Evolutionary conservation across 768 basidiomycete species (phyloP).

Genomic region (Russula griseocarnosa): DNA sequence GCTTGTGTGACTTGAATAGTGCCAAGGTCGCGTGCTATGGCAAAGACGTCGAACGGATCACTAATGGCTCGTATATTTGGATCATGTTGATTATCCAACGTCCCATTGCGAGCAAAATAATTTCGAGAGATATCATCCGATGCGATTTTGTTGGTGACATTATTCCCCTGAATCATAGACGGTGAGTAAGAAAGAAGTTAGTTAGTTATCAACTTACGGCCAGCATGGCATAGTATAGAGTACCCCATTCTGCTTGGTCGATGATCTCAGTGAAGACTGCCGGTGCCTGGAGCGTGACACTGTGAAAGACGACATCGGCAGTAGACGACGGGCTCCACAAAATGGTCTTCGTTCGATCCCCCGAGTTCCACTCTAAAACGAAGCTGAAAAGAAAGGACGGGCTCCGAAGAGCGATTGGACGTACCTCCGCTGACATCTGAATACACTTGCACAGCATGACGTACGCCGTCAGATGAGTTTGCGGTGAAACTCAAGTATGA

Average conservation of each 20-base stretch:
- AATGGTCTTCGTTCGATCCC: constrained; percentile 13
- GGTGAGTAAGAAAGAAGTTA: neutral
- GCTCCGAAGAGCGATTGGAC: neutral
- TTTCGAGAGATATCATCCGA: constrained; percentile 17
- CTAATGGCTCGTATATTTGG: constrained; percentile 22
- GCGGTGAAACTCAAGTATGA: constrained; percentile 38
- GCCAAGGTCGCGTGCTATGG: constrained; percentile 33
- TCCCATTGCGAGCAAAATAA: constrained; percentile 27
- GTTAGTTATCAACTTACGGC: constrained; percentile 9
- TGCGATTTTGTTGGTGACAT: constrained; percentile 26
- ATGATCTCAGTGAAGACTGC: constrained; percentile 20
- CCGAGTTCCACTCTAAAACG: constrained; percentile 31
- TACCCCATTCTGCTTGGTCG: constrained; percentile 28
- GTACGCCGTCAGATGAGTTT: constrained; percentile 33
- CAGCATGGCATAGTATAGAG: constrained; percentile 25
- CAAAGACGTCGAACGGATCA: constrained; percentile 29
- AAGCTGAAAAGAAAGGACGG: neutral
- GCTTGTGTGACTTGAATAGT: constrained; percentile 24
- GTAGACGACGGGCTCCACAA: constrained; percentile 10
- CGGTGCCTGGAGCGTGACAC: constrained; percentile 7
- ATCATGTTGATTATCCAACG: constrained; percentile 21
- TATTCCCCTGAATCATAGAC: constrained; percentile 11
- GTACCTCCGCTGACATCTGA: constrained; percentile 40
- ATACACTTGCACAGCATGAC: constrained; percentile 39
- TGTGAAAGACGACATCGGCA: constrained; percentile 21